phyloP scores from a whole-genome alignment of 1,139 yeast species.

The Taphrina deformans region DNA sequence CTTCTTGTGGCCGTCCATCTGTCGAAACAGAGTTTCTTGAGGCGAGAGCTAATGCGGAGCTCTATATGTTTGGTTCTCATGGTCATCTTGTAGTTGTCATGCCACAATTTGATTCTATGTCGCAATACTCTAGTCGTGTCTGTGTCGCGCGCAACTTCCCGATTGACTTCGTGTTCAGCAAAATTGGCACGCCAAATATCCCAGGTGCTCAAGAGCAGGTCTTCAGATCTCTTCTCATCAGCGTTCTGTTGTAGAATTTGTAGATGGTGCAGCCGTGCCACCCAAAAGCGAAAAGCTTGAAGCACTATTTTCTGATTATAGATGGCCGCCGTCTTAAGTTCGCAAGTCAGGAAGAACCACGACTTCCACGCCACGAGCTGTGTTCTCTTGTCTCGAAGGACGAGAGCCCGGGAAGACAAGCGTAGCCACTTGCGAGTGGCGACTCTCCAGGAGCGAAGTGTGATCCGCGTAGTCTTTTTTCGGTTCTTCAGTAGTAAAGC shows the following conservation, averaged over 20 bases:
- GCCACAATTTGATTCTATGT: not conserved
- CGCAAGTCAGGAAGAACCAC: constrained; percentile 22
- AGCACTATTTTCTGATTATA: not conserved
- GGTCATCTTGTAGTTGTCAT: not conserved
- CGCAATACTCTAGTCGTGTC: not conserved
- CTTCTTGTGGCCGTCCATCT: not conserved
- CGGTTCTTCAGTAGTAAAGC: constrained; percentile 1
- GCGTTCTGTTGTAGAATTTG: not conserved
- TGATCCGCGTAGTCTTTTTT: not conserved
- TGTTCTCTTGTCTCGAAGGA: constrained; percentile 12
- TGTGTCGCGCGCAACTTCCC: not conserved
- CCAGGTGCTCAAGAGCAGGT: not conserved
- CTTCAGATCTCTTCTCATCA: not conserved
- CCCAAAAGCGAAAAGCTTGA: constrained; percentile 2
- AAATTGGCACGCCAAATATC: constrained; percentile 6
- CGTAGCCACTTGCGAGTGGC: not conserved
- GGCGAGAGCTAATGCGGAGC: not conserved
- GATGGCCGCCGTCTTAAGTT: not conserved
- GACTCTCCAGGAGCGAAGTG: not conserved
- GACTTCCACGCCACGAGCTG: constrained; percentile 11
- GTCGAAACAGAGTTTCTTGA: not conserved
- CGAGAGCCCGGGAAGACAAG: not conserved
- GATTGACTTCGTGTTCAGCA: not conserved
- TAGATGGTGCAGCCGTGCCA: not conserved
- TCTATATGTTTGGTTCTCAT: not conserved